Conservation (phyloP, 768 basidiomycete species). For the Kwoniella mangroviensis region DNA sequence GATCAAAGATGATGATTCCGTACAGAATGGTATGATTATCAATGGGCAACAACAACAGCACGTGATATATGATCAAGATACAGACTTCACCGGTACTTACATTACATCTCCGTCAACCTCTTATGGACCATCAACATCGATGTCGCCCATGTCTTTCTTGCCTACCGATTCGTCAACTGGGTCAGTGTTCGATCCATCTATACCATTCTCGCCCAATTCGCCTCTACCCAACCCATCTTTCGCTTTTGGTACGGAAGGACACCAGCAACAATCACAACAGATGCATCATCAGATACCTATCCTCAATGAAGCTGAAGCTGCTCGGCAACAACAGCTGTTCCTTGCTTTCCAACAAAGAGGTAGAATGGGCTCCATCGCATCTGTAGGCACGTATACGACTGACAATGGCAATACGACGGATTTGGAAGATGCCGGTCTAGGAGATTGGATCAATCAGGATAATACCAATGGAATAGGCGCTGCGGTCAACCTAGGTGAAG, state of each 20-base stretch:
- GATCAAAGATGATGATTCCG: conserved; percentile 49
- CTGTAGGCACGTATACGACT: conserved; percentile 41
- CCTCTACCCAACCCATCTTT: conserved; percentile 52
- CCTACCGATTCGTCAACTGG: conserved; percentile 6
- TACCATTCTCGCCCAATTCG: conserved; percentile 29
- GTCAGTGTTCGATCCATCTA: conserved; percentile 9
- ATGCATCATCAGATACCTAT: conserved; percentile 11
- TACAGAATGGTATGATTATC: background rate
- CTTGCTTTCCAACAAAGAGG: conserved; percentile 36
- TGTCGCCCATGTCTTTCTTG: conserved; percentile 14
- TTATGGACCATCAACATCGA: conserved; percentile 17
- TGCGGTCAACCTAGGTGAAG: background rate
- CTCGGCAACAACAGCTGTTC: conserved; percentile 29
- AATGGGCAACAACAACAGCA: conserved; percentile 4
- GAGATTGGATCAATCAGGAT: conserved; percentile 19
- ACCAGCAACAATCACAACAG: conserved; percentile 1
- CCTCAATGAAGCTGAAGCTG: conserved; percentile 21
- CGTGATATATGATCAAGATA: conserved; percentile 13
- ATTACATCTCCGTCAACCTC: conserved; percentile 35
- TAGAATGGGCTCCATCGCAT: conserved; percentile 49
- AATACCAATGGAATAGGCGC: background rate
- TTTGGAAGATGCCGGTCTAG: conserved; percentile 8
- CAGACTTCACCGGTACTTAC: conserved; percentile 36
- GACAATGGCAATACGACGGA: conserved; percentile 39
- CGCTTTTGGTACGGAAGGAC: conserved; percentile 42